Percentiles rank a stretch among this genome's conserved stretches.
Evolutionary conservation across 2,329 filamentous ascomycete species (phyloP).

Genomic region (Fragosphaeria purpurea): DNA sequence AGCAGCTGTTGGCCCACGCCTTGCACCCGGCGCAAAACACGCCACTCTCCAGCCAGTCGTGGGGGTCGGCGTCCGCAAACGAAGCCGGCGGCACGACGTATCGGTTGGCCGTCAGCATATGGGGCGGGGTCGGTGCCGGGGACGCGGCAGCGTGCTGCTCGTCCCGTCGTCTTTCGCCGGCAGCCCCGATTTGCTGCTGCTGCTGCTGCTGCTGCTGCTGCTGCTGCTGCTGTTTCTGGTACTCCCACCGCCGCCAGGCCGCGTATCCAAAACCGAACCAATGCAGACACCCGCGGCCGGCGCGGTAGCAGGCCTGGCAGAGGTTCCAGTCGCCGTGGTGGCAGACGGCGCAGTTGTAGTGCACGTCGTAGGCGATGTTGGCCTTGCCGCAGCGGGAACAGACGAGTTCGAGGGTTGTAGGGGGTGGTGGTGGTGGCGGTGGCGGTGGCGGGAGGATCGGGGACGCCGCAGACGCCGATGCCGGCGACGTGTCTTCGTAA

Average conservation of each 20-base stretch:
- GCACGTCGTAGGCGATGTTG: conserved; percentile 75
- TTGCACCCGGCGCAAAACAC: conserved; percentile 75
- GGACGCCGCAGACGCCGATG: background rate
- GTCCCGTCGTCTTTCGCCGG: conserved; percentile 20
- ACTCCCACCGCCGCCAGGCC: conserved; percentile 58
- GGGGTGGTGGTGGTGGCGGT: background rate
- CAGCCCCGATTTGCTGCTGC: no score
- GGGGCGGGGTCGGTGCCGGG: conserved; percentile 38
- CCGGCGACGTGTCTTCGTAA: conserved; percentile 1
- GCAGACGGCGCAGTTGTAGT: conserved; percentile 73
- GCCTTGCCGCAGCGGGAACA: conserved; percentile 61
- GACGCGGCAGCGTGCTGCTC: conserved; percentile 22
- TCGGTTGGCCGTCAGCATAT: conserved; percentile 48
- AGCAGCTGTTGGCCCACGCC: conserved; percentile 68
- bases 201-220: no score
- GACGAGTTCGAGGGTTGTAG: conserved; percentile 37
- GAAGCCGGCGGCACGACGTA: conserved; percentile 37
- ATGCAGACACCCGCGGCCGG: conserved; percentile 65
- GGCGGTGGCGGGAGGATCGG: background rate
- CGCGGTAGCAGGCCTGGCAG: conserved; percentile 71
- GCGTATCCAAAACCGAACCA: conserved; percentile 82
- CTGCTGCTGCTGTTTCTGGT: no score
- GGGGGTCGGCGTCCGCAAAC: conserved; percentile 57
- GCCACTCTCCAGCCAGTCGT: conserved; percentile 60
- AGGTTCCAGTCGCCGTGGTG: conserved; percentile 64